Conservation (phyloP, 2,329 filamentous ascomycete species). For the Fusarium goolgardi region DNA sequence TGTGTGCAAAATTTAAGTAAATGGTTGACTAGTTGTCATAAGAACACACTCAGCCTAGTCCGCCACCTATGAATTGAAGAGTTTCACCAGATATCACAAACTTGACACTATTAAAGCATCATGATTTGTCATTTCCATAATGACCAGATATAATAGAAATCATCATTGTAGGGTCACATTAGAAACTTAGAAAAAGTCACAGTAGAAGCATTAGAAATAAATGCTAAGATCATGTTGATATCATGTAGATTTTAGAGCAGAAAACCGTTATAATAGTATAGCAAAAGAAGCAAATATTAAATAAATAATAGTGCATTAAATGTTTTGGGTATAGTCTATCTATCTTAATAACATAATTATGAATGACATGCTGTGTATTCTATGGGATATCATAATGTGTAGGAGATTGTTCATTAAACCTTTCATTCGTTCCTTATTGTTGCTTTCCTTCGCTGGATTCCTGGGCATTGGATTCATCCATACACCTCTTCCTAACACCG, state of each 20-base stretch:
- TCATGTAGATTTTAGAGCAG: background rate
- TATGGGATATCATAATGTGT: constrained; percentile 2
- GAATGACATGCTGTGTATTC: background rate
- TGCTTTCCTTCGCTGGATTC: constrained; percentile 15
- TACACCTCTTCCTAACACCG: constrained; percentile 42
- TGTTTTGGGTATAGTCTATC: background rate
- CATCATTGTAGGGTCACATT: fast-evolving
- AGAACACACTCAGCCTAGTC: fast-evolving
- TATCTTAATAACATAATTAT: background rate
- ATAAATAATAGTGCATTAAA: background rate
- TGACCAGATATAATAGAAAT: background rate
- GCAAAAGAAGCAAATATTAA: background rate
- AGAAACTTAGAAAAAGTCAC: fast-evolving
- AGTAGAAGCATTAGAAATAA: background rate
- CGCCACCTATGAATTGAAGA: background rate
- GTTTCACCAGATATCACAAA: fast-evolving
- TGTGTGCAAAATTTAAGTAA: fast-evolving
- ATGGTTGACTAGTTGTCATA: too few relatives aligned
- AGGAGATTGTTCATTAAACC: background rate
- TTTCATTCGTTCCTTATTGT: background rate
- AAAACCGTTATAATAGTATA: background rate
- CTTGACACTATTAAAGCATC: background rate
- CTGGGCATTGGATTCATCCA: constrained; percentile 23
- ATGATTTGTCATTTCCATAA: background rate
- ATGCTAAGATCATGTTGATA: fast-evolving